Base-by-base conservation (phyloP, 139 green algal genomes). In the Chlorella sp. region DNA sequence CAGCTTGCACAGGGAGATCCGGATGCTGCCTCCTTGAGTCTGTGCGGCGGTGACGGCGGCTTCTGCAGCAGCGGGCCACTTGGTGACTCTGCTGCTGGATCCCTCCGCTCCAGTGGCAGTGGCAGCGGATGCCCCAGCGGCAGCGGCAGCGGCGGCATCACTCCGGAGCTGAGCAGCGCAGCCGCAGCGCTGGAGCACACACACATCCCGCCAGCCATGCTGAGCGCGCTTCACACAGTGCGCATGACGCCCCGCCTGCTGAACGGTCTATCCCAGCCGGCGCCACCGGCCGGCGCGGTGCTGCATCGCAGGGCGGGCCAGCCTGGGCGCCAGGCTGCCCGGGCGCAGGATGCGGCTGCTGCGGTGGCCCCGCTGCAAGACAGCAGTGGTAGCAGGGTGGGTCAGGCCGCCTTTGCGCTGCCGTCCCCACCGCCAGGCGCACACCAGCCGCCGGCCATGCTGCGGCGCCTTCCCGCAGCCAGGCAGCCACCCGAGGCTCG, bases 141-240 rank as follows among this genome's bases (percentile, higher is more conserved):
- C n/a, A 55, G 51, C 51, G 15, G 51, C 51, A 60, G 13, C 51
- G 51, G 2, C 18, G 13, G 51, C 12, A 15, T 60, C 11, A 21
- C 51, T 60, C 51, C 9, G 15, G 51, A 60, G 11, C 51, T 60
- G 12, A 60, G 13, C 51, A 60, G 51, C 21, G 51, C 51, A 4
- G 51, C 13, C 11, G 51, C 51, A 15, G 51, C 51, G 1, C 70
- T 78, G 39, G 70, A 60, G 21, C 25, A 26, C 39, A 80, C 74
- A 6, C 68, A 80, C 74, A 80, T 80, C 74, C 74, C 74, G n/a
- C 74, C 74, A 11, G 21, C 74, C 9, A 51, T 80, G 74, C 47
- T 80, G 47, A 67, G 30, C 17, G 74, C 74, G 30, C 51, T 80
- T 47, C 74, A 67, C 47, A 68, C 28, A 0, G 74, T 80, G 74